Evolutionary conservation across 495 filamentous ascomycete genomes (phyloP).

Genomic region (Darksidea phi): DNA sequence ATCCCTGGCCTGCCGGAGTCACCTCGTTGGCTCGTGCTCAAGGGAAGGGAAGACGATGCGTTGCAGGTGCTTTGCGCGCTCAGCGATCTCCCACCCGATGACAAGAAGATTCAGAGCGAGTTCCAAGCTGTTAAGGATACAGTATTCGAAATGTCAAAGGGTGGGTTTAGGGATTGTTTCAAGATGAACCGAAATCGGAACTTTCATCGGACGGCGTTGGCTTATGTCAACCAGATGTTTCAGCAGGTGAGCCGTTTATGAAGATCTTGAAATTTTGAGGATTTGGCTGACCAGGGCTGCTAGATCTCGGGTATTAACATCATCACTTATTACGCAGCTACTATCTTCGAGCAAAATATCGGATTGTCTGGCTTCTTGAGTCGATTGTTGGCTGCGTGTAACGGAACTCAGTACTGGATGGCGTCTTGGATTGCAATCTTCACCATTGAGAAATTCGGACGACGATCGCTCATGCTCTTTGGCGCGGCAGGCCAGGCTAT

Average conservation of each 20-base stretch:
- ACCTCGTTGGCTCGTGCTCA: constrained; percentile 53
- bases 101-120: constrained; percentile 59
- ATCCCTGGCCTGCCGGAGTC: constrained; percentile 47
- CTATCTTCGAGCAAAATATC: constrained; percentile 60
- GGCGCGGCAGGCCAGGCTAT: constrained; percentile 77
- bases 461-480: constrained; percentile 74
- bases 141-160: constrained; percentile 67
- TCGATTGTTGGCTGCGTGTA: constrained; percentile 45
- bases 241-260: constrained; percentile 57
- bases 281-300: neutral
- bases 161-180: constrained; percentile 66
- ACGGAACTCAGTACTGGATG: constrained; percentile 64
- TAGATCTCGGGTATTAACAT: constrained; percentile 60
- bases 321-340: constrained; percentile 60
- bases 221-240: constrained; percentile 76
- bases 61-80: constrained; percentile 61
- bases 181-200: constrained; percentile 70
- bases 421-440: constrained; percentile 82
- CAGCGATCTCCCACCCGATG: constrained; percentile 53
- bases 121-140: constrained; percentile 73
- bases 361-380: constrained; percentile 46
- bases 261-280: too few relatives aligned
- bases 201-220: constrained; percentile 69
- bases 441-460: constrained; percentile 77
- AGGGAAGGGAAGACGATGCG: constrained; percentile 66